A percentile compares a stretch with the other conserved stretches of the same genome.
Evolutionary conservation across 2,329 filamentous ascomycete species (phyloP).

Genomic region (Microthyrium microscopicum): DNA sequence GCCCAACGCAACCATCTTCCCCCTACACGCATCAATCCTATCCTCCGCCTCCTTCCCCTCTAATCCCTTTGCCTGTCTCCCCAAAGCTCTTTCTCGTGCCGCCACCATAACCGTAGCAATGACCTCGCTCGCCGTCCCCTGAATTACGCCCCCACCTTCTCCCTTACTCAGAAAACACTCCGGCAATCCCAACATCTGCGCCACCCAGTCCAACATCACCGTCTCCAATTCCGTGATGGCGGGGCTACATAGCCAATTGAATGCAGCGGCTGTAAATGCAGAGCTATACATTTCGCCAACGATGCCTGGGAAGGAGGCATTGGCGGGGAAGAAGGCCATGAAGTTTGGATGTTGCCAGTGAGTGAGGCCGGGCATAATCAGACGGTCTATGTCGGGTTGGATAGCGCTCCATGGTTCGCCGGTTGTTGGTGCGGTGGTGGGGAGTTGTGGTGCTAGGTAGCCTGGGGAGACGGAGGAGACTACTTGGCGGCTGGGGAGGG

Average conservation of each 20-base stretch:
- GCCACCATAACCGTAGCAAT: conserved; percentile 76
- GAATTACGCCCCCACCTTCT: conserved; percentile 80
- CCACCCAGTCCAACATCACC: conserved; percentile 82
- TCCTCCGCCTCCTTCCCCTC: conserved; percentile 45
- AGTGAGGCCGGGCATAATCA: conserved; percentile 83
- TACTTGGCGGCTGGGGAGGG: conserved; percentile 51
- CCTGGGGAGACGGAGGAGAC: conserved; percentile 67
- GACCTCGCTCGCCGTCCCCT: conserved; percentile 78
- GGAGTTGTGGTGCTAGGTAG: conserved; percentile 68
- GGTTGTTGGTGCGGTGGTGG: conserved; percentile 43
- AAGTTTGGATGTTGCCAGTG: conserved; percentile 94
- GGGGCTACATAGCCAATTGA: conserved; percentile 94
- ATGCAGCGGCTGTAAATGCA: conserved; percentile 76
- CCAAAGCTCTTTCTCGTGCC: conserved; percentile 49
- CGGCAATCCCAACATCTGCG: conserved; percentile 57
- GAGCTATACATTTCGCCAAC: conserved; percentile 85
- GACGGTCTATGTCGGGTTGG: conserved; percentile 63
- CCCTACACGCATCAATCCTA: conserved; percentile 46
- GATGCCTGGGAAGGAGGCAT: conserved; percentile 66
- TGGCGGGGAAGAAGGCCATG: conserved; percentile 87
- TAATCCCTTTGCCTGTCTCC: not conserved
- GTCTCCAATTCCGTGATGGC: conserved; percentile 90
- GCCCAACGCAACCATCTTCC: conserved; percentile 62
- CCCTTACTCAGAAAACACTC: conserved; percentile 56
- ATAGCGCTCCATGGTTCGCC: conserved; percentile 65